Conservation (phyloP, 345 rosid genomes). For the Pistacia integerrima region DNA sequence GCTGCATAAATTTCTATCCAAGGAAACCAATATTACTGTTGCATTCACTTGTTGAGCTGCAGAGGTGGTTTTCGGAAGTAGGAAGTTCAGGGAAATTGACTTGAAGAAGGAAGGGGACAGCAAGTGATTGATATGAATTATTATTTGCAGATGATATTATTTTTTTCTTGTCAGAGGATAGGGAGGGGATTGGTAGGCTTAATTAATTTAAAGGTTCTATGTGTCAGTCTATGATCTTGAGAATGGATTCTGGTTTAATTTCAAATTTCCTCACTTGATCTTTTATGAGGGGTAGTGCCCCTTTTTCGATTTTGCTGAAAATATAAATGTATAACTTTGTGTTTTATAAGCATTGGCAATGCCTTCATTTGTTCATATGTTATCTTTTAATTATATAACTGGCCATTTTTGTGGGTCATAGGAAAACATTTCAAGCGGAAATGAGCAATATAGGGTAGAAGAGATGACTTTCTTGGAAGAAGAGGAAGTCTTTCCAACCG, state of each 20-base stretch:
- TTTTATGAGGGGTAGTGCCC: not conserved
- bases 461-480: conserved; percentile 85
- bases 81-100: no score
- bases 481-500: conserved; percentile 69
- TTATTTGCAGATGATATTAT: not conserved
- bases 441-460: conserved; percentile 57
- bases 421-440: conserved; percentile 43
- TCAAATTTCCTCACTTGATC: not conserved
- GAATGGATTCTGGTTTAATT: not conserved
- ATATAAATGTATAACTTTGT: not conserved
- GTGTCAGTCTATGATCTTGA: not conserved
- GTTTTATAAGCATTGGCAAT: not conserved
- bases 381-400: not conserved
- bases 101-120: not conserved
- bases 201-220: not conserved
- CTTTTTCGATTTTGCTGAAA: not conserved
- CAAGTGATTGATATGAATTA: no score
- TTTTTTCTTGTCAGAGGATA: not conserved
- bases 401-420: conserved; percentile 23
- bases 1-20: no score
- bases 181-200: not conserved
- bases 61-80: no score
- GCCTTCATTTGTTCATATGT: not conserved
- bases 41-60: no score
- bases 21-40: no score